Evolutionary conservation across 1,284 basidiomycete species (phyloP).

Genomic region (Ceraceosorus guamensis): DNA sequence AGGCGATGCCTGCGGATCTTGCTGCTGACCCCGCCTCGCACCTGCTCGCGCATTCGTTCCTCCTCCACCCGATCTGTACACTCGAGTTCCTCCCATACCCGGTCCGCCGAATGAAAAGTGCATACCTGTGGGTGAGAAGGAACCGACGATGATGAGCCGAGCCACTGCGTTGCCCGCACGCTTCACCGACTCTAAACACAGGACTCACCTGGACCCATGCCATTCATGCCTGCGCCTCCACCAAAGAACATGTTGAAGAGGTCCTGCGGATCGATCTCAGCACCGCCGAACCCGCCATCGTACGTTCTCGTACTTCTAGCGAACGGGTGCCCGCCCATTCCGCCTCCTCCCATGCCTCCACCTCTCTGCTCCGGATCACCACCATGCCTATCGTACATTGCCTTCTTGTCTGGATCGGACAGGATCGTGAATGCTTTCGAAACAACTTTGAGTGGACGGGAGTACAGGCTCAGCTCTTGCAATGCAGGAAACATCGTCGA

Average conservation of each 20-base stretch:
- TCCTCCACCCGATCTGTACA: slow-evolving; percentile 10
- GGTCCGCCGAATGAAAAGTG: slow-evolving; percentile 44
- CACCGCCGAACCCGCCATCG: slow-evolving; percentile 43
- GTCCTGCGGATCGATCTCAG: slow-evolving; percentile 86
- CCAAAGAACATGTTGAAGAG: slow-evolving; percentile 99
- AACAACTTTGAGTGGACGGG: slow-evolving; percentile 62
- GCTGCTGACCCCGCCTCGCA: background rate
- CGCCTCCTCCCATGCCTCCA: slow-evolving; percentile 48
- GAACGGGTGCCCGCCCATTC: slow-evolving; percentile 38
- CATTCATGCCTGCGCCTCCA: slow-evolving; percentile 50
- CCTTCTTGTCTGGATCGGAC: slow-evolving; percentile 84
- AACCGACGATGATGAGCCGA: slow-evolving; percentile 7
- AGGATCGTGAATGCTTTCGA: slow-evolving; percentile 95
- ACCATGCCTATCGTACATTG: slow-evolving; percentile 77
- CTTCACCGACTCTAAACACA: background rate
- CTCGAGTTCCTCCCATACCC: slow-evolving; percentile 14
- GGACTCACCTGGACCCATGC: slow-evolving; percentile 50
- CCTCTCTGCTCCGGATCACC: slow-evolving; percentile 74
- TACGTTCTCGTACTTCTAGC: slow-evolving; percentile 35
- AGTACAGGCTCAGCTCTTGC: slow-evolving; percentile 51
- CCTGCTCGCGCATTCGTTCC: slow-evolving; percentile 48
- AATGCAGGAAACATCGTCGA: slow-evolving; percentile 71
- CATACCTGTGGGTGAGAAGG: slow-evolving; percentile 14
- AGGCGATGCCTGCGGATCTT: slow-evolving; percentile 51
- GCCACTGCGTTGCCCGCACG: background rate